Base-by-base conservation (phyloP, 2,329 filamentous ascomycete species). In the Fusarium palustre region DNA sequence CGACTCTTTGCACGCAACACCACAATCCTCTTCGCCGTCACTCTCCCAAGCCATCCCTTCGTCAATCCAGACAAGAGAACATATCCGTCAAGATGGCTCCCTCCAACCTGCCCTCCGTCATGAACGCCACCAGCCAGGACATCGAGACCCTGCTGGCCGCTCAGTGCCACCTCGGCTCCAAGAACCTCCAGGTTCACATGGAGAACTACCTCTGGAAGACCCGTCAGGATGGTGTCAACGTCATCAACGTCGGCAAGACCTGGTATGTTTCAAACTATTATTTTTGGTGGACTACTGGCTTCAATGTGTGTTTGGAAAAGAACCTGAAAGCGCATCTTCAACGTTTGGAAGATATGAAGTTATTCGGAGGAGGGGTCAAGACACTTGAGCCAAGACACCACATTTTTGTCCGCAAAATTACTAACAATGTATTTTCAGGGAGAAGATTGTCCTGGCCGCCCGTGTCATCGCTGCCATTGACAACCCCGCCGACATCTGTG, bases 141-240 rank as follows among this genome's bases (percentile, higher is more conserved):
- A 97, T 99, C 87, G 96, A 99, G 92, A 96, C 94, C 92, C 93
- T 99, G 81, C 92, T 99, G 79, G 92, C 94, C 81, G 94, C 97
- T 80, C 94, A 98, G 87, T 90, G 88, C 86, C 97, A 99, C 86
- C 90, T 98, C 79, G 96, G 96, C 80, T 93, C 91, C 86, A 98
- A 98, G 93, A 99, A 99, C 91, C 85, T 99, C 79, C 96, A 98
- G 90, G 93, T 97, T 82, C 94, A 98, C 89, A 98, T 97, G 94
- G 93, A 97, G 87, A 92, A 94, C 77, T 99, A 99, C 89, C 91
- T 99, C 81, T 99, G 95, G 95, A 99, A 99, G 92, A 97, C 94
- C 83, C 93, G 96, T 82, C 91, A 93, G 75, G 97, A 99, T 80
- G 96, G 96, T 86, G 91, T 99, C 87, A 99, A 99, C 84, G 90